Percentiles rank a stretch among this genome's conserved stretches.
phyloP scores from a whole-genome alignment of 805 yeast genomes.

The Isabelozyma pseudorhagii region DNA sequence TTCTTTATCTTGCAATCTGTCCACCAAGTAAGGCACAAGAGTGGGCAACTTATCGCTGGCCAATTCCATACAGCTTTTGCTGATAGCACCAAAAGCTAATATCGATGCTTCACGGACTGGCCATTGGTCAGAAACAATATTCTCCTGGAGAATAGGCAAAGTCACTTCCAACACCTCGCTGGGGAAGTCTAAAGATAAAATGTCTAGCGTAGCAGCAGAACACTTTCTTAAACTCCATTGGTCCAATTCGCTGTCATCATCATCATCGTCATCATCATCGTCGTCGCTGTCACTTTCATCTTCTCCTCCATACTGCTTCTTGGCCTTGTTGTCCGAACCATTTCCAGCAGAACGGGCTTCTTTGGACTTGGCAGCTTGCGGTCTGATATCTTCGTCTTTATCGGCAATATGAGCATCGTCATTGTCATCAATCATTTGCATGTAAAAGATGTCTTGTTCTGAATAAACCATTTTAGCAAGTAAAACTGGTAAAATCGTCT shows the following conservation, averaged over 20 bases:
- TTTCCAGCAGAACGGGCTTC: constrained; percentile 27
- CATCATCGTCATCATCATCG: constrained; percentile 72
- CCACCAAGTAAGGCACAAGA: constrained; percentile 80
- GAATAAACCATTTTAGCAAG: constrained; percentile 83
- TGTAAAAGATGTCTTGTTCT: constrained; percentile 69
- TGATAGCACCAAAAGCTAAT: constrained; percentile 91
- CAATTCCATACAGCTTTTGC: constrained; percentile 78
- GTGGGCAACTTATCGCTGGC: constrained; percentile 73
- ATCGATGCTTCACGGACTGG: constrained; percentile 90
- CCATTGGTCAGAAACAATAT: constrained; percentile 74
- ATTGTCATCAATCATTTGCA: constrained; percentile 62
- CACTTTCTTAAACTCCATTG: constrained; percentile 94
- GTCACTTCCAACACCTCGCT: constrained; percentile 61
- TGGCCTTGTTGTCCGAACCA: constrained; percentile 4
- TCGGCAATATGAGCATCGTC: constrained; percentile 81
- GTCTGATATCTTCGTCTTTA: constrained; percentile 82
- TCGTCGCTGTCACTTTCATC: constrained; percentile 53
- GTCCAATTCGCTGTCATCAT: constrained; percentile 60
- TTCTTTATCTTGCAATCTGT: constrained; percentile 69
- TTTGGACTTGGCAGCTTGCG: constrained; percentile 70
- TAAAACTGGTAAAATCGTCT: constrained; percentile 69
- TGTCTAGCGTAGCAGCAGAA: constrained; percentile 89
- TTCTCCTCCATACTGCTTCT: constrained; percentile 19
- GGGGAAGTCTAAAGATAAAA: constrained; percentile 67
- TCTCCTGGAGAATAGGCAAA: constrained; percentile 72